phyloP scores from a whole-genome alignment of 163 green algal species.

The Volvox carteri region DNA sequence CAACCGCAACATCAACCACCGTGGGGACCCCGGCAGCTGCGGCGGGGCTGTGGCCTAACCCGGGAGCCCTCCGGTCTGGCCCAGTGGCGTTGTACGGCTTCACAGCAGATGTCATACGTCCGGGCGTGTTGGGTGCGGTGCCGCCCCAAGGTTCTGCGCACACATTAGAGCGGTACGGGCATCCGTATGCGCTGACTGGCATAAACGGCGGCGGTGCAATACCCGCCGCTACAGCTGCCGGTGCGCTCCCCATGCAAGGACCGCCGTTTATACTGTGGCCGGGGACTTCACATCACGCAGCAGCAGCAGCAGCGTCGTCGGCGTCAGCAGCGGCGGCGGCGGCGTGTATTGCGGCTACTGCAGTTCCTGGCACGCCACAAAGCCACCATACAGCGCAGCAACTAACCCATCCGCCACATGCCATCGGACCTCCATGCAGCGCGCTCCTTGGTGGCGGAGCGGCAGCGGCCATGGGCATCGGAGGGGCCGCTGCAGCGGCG shows the following conservation, averaged over 20 bases:
- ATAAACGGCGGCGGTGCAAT: neutral
- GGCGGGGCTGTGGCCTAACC: neutral
- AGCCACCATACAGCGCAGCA: too few species aligned
- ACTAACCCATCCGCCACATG: too few species aligned
- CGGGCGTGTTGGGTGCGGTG: neutral
- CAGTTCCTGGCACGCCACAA: too few species aligned
- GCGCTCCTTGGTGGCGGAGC: too few species aligned
- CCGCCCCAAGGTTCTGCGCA: neutral
- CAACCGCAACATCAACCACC: too few species aligned
- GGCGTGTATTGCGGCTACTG: too few species aligned
- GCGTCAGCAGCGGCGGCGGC: neutral
- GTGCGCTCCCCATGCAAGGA: neutral
- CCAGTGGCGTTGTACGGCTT: conserved; percentile 26
- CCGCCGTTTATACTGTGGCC: conserved; percentile 5
- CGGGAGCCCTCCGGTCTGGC: neutral
- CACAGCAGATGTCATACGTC: neutral
- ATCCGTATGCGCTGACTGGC: neutral
- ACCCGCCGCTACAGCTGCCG: neutral
- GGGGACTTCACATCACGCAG: neutral
- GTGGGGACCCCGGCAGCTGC: neutral
- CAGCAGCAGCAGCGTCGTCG: neutral
- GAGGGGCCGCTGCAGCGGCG: too few species aligned
- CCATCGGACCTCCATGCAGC: too few species aligned
- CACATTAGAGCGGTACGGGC: neutral
- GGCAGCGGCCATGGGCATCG: too few species aligned